Conservation (phyloP, 352 stramenopile species). For the Phytophthora fragariaefolia region DNA sequence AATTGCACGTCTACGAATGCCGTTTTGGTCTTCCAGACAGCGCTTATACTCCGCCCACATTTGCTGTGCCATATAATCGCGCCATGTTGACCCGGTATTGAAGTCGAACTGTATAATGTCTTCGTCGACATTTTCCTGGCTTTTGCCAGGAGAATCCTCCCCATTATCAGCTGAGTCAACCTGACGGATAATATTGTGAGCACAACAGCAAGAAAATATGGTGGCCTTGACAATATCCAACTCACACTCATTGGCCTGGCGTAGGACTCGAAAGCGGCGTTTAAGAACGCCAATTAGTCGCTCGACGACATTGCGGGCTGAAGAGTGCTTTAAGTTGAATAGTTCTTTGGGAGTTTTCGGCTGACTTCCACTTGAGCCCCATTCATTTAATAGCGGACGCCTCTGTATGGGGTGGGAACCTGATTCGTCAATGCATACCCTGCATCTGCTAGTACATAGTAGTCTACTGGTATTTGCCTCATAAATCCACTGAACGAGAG, state of each 20-base stretch:
- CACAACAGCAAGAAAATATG: slow-evolving; percentile 3
- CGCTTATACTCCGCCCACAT: no score
- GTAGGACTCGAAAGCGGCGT: slow-evolving; percentile 5
- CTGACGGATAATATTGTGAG: slow-evolving; percentile 29
- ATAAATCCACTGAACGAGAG: slow-evolving; percentile 17
- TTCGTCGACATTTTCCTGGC: no score
- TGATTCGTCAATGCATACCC: slow-evolving; percentile 11
- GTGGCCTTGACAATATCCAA: neutral
- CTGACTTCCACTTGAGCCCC: neutral
- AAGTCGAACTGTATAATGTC: no score
- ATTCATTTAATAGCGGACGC: slow-evolving; percentile 16
- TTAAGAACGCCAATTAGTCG: slow-evolving; percentile 8
- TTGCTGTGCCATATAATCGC: no score
- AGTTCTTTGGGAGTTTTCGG: slow-evolving; percentile 7
- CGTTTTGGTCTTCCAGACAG: no score
- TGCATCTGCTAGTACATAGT: slow-evolving; percentile 12
- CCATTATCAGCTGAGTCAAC: no score
- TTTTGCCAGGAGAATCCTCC: no score
- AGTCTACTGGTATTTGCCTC: neutral
- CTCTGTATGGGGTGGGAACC: slow-evolving; percentile 15
- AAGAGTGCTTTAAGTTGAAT: slow-evolving; percentile 6
- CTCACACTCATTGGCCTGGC: slow-evolving; percentile 1
- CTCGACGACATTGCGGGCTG: slow-evolving; percentile 11
- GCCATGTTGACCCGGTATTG: no score
- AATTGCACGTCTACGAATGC: no score